Percentiles rank a stretch among this genome's conserved stretches.
Evolutionary conservation across 2,329 filamentous ascomycete species (phyloP).

Genomic region (Fusarium mundagurra): DNA sequence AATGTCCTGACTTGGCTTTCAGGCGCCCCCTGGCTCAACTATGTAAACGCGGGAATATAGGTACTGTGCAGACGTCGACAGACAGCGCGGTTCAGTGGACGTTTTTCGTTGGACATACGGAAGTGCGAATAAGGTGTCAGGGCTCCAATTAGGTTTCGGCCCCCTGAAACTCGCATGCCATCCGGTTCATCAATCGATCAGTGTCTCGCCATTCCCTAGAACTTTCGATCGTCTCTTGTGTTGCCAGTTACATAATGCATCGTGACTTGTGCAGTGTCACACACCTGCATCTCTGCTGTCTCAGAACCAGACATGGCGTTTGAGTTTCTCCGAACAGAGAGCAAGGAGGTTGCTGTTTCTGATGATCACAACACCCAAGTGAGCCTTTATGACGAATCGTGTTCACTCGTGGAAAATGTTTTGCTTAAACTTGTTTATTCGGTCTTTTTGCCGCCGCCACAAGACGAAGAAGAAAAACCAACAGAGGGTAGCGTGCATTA

Average conservation of each 20-base stretch:
- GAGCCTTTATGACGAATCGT: conserved; percentile 19
- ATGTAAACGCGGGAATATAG: not conserved
- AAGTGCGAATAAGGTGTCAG: conserved; percentile 20
- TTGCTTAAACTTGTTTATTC: not conserved
- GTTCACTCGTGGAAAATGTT: not conserved
- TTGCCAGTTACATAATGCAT: conserved; percentile 13
- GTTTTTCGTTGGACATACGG: not conserved
- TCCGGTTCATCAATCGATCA: conserved; percentile 7
- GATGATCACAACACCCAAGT: conserved; percentile 4
- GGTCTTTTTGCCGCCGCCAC: not conserved
- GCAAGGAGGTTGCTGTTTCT: conserved; percentile 2
- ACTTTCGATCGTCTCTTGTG: conserved; percentile 24
- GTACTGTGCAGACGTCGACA: not conserved
- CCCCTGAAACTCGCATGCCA: conserved; percentile 37
- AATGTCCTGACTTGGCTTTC: not conserved
- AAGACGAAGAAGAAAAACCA: conserved; percentile 7
- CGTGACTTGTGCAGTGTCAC: conserved; percentile 9
- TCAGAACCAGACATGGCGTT: conserved; percentile 20
- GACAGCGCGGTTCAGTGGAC: not conserved
- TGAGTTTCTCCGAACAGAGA: conserved; percentile 1
- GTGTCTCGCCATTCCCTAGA: conserved; percentile 10
- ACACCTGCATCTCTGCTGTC: conserved; percentile 11
- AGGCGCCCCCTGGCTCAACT: conserved; percentile 9
- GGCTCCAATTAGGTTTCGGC: conserved; percentile 16
- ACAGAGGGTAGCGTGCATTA: conserved; percentile 7